Base-by-base conservation (phyloP, 2,329 filamentous ascomycete species). In the Fusarium subtropicale region DNA sequence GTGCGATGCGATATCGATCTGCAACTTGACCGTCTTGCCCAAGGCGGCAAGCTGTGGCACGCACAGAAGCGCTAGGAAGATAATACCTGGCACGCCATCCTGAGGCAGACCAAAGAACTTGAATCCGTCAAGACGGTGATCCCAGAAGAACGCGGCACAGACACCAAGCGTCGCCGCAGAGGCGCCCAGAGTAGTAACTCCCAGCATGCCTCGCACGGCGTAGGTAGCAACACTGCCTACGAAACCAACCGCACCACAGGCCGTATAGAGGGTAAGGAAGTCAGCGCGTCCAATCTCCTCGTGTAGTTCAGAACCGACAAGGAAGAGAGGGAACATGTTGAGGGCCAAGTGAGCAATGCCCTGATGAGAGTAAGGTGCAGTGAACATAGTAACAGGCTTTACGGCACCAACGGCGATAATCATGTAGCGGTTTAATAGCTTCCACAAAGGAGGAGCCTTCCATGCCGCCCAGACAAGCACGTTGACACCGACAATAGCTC, bases 341-440 rank as follows among this genome's bases (percentile, higher is more conserved):
- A 83, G 76, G 26, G 83, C 63, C 38, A 92, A 76, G 77, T 96
- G 92, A 47, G 78, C 74, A 20, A 89, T 69, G 5, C 78, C 80
- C 56, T 91, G 87, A 80, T 96, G 92, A 22, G 89, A 91, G 80
- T 94, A 92, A 51, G 87, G 81, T 69, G 88, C 87, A 34, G 88
- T 87, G 30, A 95, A 74, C 65, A 92, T 78, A 66, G 86, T 85
- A 22, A 88, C 60, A 6, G 91, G 85, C 66, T 85, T 85, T 11
- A 92, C 91, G 53, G 88, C 88, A 9, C 88, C 90, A 9, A 90
- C 84, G 11, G 89, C 81, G 36, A 90, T 77, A 41, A 91, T 81
- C 79, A 92, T 89, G 80, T 91, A 91, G 66, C 83, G 87, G 79
- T 93, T 94, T 70, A 93, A 79, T 18, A 88, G 53, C 15, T 81